Evolutionary conservation across 2,329 filamentous ascomycete species (phyloP).

Genomic region (Berkeleyomyces basicola): DNA sequence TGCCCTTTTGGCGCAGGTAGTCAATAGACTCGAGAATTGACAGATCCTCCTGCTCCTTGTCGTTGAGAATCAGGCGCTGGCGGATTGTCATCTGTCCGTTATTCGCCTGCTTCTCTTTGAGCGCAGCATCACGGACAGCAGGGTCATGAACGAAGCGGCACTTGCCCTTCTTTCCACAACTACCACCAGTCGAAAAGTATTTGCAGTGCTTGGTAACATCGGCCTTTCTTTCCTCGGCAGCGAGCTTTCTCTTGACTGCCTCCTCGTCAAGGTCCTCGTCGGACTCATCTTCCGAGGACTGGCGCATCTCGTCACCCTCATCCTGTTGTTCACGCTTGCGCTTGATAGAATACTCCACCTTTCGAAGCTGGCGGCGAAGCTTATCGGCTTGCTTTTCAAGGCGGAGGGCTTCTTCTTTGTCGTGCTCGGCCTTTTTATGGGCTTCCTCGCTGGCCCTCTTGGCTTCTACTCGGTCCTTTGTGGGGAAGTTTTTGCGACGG

Average conservation of each 20-base stretch:
- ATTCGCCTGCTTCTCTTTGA: constrained; percentile 47
- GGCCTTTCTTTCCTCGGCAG: constrained; percentile 30
- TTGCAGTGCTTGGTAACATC: constrained; percentile 52
- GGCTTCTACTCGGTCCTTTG: constrained; percentile 49
- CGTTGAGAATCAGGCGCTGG: constrained; percentile 48
- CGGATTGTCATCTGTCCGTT: constrained; percentile 49
- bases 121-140: constrained; percentile 43
- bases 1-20: constrained; percentile 44
- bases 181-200: constrained; percentile 52
- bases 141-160: constrained; percentile 55
- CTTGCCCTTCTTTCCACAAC: constrained; percentile 58
- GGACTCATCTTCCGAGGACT: constrained; percentile 29
- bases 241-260: constrained; percentile 16
- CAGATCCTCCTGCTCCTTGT: constrained; percentile 51
- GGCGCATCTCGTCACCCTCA: constrained; percentile 49
- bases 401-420: constrained; percentile 26
- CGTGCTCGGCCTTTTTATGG: constrained; percentile 40
- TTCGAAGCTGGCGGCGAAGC: constrained; percentile 46
- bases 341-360: constrained; percentile 54
- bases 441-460: constrained; percentile 36
- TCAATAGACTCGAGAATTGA: constrained; percentile 49
- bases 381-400: constrained; percentile 45
- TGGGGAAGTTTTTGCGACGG: constrained; percentile 65
- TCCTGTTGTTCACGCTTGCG: constrained; percentile 51
- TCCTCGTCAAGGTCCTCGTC: constrained; percentile 41